phyloP scores from a whole-genome alignment of 495 filamentous ascomycete genomes.

The Neurospora pannonica region DNA sequence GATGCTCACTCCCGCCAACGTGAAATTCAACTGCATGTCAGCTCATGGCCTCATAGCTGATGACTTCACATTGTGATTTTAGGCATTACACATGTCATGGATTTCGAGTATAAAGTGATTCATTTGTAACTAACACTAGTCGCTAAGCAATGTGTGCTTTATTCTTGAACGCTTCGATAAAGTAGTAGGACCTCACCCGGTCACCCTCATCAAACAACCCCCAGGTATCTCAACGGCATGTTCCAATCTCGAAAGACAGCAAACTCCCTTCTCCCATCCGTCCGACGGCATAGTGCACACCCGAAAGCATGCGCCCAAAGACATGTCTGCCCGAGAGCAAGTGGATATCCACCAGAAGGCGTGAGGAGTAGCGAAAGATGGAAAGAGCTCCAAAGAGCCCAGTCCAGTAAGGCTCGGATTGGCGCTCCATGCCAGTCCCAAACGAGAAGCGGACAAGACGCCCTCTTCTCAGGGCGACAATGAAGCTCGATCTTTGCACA shows the following conservation, averaged over 20 bases:
- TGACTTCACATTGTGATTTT: neutral
- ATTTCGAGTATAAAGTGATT: neutral
- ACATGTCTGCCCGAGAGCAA: neutral
- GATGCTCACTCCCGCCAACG: neutral
- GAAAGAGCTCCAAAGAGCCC: constrained; percentile 9
- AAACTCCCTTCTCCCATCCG: neutral
- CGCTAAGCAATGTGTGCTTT: neutral
- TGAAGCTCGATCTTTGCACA: constrained; percentile 70
- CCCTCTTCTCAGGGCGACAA: constrained; percentile 23
- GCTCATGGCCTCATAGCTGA: neutral
- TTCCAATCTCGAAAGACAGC: neutral
- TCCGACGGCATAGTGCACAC: neutral
- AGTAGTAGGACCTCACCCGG: neutral
- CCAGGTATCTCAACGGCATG: neutral
- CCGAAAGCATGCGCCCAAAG: neutral
- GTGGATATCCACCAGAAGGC: neutral
- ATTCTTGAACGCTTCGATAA: neutral
- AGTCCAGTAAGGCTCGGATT: constrained; percentile 7
- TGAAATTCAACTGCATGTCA: neutral
- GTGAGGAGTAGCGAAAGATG: neutral
- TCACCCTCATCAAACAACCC: neutral
- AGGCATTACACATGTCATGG: too few relatives aligned
- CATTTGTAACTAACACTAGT: neutral
- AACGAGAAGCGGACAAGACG: constrained; percentile 33
- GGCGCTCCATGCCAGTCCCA: constrained; percentile 13